Conservation (phyloP, 768 basidiomycete genomes). For the Termitomyces sp. region DNA sequence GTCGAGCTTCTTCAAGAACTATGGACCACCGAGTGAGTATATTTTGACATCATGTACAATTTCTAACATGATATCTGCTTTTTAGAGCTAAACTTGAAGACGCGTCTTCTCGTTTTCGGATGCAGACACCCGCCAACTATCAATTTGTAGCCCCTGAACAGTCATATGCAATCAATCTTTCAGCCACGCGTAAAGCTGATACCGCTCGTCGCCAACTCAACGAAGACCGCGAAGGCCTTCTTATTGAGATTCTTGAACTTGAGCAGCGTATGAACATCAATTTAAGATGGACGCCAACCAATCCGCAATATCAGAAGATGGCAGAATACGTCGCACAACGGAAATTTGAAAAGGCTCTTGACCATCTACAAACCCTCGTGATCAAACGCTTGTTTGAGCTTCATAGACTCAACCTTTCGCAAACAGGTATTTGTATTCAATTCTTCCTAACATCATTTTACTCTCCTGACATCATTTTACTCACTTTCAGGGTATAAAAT, state of each 20-base stretch:
- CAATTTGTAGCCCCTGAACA: constrained; percentile 2
- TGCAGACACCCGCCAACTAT: constrained; percentile 14
- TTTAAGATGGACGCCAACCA: constrained; percentile 21
- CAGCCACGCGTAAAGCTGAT: constrained; percentile 20
- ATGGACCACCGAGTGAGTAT: too few relatives aligned
- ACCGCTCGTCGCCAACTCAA: constrained; percentile 16
- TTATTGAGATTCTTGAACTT: constrained; percentile 18
- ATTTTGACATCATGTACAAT: too few relatives aligned
- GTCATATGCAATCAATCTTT: constrained; percentile 12
- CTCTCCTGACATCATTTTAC: background rate
- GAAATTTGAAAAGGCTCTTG: constrained; percentile 26
- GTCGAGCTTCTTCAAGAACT: too few relatives aligned
- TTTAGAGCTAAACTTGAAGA: constrained; percentile 9
- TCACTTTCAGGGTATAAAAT: background rate
- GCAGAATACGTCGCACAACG: constrained; percentile 10
- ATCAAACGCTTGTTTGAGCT: constrained; percentile 33
- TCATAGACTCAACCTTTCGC: too few relatives aligned
- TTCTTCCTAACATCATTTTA: constrained; percentile 19
- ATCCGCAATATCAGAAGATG: constrained; percentile 20
- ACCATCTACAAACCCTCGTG: constrained; percentile 18
- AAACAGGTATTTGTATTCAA: too few relatives aligned
- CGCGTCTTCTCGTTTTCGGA: constrained; percentile 7
- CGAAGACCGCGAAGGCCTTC: constrained; percentile 14
- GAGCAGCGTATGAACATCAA: constrained; percentile 23
- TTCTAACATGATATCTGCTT: too few relatives aligned